Evolutionary conservation across 768 basidiomycete species (phyloP).

Genomic region (Boletus insuetus): DNA sequence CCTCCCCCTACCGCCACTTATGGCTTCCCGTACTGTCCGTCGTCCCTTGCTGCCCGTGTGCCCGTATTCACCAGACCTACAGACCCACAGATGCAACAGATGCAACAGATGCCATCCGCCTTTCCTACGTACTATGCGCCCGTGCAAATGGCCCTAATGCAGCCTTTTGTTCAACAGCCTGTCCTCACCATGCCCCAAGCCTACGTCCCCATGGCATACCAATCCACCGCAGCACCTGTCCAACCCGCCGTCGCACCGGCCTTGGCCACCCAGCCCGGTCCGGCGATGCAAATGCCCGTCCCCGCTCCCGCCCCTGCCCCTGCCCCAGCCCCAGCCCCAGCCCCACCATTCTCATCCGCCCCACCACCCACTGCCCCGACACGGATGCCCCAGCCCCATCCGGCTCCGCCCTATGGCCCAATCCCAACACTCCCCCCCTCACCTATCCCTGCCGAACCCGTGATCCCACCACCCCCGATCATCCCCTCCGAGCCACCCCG

Average conservation of each 20-base stretch:
- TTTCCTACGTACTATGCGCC: conserved; percentile 32
- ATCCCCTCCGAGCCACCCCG: conserved; percentile 7
- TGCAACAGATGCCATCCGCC: conserved; percentile 9
- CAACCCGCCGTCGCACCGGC: conserved; percentile 11
- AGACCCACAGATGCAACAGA: conserved; percentile 24
- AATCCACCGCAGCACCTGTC: conserved; percentile 3
- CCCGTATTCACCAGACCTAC: conserved; percentile 10
- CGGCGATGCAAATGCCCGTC: conserved; percentile 15
- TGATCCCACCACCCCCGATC: conserved; percentile 24
- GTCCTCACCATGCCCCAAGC: conserved; percentile 26
- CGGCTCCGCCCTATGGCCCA: neutral
- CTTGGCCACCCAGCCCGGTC: neutral
- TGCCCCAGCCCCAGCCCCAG: neutral
- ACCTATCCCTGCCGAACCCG: conserved; percentile 8
- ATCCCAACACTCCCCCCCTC: conserved; percentile 15
- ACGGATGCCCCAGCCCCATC: conserved; percentile 22
- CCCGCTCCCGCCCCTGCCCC: conserved; percentile 4
- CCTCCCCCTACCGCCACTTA: conserved; percentile 10
- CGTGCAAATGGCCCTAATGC: conserved; percentile 22
- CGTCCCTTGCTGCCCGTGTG: conserved; percentile 1
- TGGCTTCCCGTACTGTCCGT: conserved; percentile 24
- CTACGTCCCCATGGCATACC: conserved; percentile 27
- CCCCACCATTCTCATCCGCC: neutral
- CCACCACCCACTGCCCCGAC: neutral
- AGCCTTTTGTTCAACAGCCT: conserved; percentile 28